phyloP scores from a whole-genome alignment of 1,284 basidiomycete genomes.

The Apiotrichum akiyoshidainum region DNA sequence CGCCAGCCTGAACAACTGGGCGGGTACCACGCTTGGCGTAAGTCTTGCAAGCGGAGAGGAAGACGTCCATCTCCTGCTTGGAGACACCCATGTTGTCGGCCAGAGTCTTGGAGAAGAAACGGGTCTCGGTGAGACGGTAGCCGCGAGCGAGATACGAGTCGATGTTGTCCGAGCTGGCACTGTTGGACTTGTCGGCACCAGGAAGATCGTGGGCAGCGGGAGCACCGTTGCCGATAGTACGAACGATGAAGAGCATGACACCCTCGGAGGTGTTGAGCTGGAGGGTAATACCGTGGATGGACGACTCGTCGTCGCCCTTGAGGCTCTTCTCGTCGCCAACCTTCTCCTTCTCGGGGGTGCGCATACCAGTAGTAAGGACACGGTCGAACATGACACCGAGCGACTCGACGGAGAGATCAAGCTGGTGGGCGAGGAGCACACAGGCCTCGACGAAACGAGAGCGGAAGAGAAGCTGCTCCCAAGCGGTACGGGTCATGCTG shows the following conservation, averaged over 20 bases:
- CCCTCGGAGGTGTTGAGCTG: conserved; percentile 47
- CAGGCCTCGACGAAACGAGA: conserved; percentile 54
- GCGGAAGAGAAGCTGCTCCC: conserved; percentile 50
- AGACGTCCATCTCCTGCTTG: conserved; percentile 54
- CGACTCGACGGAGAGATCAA: conserved; percentile 53
- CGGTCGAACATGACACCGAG: conserved; percentile 64
- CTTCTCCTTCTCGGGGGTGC: conserved; percentile 13
- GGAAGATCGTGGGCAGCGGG: conserved; percentile 34
- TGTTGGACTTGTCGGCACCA: conserved; percentile 25
- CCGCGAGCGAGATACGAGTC: conserved; percentile 54
- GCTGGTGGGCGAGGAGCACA: conserved; percentile 51
- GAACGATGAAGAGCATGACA: conserved; percentile 55
- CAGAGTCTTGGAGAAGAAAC: conserved; percentile 53
- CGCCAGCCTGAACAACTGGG: conserved; percentile 54
- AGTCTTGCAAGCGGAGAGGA: conserved; percentile 54
- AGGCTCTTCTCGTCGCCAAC: conserved; percentile 26
- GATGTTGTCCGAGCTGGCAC: conserved; percentile 40
- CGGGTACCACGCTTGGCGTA: conserved; percentile 55
- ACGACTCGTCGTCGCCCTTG: conserved; percentile 40
- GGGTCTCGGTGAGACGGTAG: conserved; percentile 55
- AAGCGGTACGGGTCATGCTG: conserved; percentile 25
- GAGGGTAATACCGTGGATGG: conserved; percentile 49
- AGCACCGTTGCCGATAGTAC: conserved; percentile 48
- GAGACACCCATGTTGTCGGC: conserved; percentile 53
- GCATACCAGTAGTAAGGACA: conserved; percentile 53